Evolutionary conservation across 805 yeast genomes (phyloP), one percentile per base, ranked within the genome.

Genomic region (Ogataea pilisensis): DNA sequence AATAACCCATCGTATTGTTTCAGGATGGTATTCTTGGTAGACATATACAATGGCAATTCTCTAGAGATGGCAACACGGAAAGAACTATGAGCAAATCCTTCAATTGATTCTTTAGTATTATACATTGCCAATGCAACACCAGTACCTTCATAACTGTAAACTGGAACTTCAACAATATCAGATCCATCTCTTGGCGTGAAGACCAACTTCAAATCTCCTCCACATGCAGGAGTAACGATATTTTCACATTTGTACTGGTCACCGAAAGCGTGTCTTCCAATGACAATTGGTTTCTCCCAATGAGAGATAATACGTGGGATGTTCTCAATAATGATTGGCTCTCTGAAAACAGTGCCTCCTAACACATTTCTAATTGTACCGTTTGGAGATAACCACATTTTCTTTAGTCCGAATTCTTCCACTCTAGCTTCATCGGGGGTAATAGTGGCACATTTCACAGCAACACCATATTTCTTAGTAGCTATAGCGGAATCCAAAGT

Each of bases 351-450:
- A 18, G 93, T 85, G 53, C 93, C 93, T 27, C 85, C 86, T 47
- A 85, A 64, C 41, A 84, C 82, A 63, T 85, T 85, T 69, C 93
- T 75, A 53, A 85, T 81, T 24, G 93, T 84, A 50, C 93, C 93
- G 58, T 85, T 85, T 49, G 93, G 93, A 17, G 91, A 84, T 38
- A 79, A 72, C 90, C 91, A 85, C 93, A 85, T 85, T 58, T 85
- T 76, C 57, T 80, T 80, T 61, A 85, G 70, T 35, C 69, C 66
- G 52, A 83, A 85, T 64, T 85, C 93, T 57, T 79, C 69, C 34
- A 85, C 91, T 62, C 93, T 73, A 20, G 76, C 79, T 61, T 85
- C 91, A 61, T 85, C 91, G 2, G 91, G 93, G 2, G 91, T 85
- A 53, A 85, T 85, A 14, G 91, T 85, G 37, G 93, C 91, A 73